Evolutionary conservation across 495 filamentous ascomycete species (phyloP).

Genomic region (Rostrohypoxylon terebratum): DNA sequence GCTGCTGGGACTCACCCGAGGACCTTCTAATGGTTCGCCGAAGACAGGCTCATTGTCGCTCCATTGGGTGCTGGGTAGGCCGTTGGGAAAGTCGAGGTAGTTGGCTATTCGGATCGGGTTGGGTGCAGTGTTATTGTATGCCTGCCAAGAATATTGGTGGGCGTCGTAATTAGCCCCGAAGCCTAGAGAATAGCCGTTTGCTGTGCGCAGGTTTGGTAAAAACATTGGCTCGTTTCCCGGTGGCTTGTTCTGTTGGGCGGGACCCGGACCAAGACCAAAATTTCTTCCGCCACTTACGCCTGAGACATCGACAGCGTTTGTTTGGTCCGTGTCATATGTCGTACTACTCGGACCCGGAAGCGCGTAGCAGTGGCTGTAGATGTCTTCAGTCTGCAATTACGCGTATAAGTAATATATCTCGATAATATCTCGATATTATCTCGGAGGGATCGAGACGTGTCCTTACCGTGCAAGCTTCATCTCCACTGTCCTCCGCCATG

Average conservation of each 20-base stretch:
- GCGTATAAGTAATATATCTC: conserved; percentile 35
- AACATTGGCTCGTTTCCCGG: conserved; percentile 47
- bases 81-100: conserved; percentile 36
- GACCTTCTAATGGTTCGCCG: conserved; percentile 38
- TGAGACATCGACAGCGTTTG: conserved; percentile 48
- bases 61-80: conserved; percentile 24
- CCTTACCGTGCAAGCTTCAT: conserved; percentile 46
- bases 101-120: background rate
- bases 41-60: conserved; percentile 33
- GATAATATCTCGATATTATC: conserved; percentile 24
- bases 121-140: conserved; percentile 20
- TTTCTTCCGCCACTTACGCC: conserved; percentile 45
- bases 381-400: conserved; percentile 37
- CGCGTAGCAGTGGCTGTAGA: conserved; percentile 28
- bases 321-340: conserved; percentile 42
- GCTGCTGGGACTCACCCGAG: conserved; percentile 41
- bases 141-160: conserved; percentile 30
- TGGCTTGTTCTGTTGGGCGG: conserved; percentile 43
- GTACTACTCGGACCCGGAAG: conserved; percentile 30
- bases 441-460: conserved; percentile 13
- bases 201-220: conserved; percentile 39
- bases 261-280: conserved; percentile 47
- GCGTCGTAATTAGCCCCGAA: conserved; percentile 33
- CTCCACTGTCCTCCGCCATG: conserved; percentile 43
- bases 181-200: conserved; percentile 43